These are phyloP conservation scores for Raddia guianensis DNA, from an alignment of 176 grass and related monocot genomes.

Conservation along the genomic window DNA sequence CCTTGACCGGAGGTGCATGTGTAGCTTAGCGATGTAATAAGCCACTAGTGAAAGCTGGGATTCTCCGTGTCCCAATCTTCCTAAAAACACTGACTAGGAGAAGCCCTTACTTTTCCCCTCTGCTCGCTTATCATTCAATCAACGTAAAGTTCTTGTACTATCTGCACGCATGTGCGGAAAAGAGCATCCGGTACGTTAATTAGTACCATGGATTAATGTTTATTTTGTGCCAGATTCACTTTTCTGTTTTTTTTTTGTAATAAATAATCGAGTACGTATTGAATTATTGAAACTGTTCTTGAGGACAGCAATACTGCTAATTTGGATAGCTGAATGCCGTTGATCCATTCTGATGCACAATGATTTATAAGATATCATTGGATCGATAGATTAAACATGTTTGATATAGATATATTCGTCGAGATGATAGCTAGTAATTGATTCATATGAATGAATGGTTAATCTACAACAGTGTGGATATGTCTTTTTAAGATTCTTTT, in stretches of 20 bases:
- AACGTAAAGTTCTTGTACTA: conserved; percentile 5
- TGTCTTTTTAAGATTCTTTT: too few relatives aligned
- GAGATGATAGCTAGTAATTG: neutral
- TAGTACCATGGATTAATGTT: conserved; percentile 25
- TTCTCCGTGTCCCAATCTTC: conserved; percentile 42
- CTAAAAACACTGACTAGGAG: conserved; percentile 55
- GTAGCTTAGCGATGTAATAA: neutral
- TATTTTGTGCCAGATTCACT: neutral
- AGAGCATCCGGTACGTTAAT: conserved; percentile 26
- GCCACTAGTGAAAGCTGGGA: conserved; percentile 17
- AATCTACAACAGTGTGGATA: neutral
- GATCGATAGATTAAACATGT: too few relatives aligned
- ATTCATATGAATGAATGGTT: neutral
- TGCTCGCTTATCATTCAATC: conserved; percentile 45
- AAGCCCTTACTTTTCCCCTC: conserved; percentile 29
- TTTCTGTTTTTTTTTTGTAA: conserved; percentile 24
- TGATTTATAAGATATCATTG: too few relatives aligned
- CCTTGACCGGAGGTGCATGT: conserved; percentile 18
- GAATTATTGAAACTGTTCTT: neutral
- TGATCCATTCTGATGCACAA: too few relatives aligned
- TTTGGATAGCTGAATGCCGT: too few relatives aligned
- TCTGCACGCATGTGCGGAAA: conserved; percentile 35
- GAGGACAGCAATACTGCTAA: neutral
- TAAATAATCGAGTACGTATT: neutral
- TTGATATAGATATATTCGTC: too few relatives aligned